These are phyloP conservation scores for Starmera amethionina DNA, from an alignment of 805 yeast genomes.

Conservation along the genomic window DNA sequence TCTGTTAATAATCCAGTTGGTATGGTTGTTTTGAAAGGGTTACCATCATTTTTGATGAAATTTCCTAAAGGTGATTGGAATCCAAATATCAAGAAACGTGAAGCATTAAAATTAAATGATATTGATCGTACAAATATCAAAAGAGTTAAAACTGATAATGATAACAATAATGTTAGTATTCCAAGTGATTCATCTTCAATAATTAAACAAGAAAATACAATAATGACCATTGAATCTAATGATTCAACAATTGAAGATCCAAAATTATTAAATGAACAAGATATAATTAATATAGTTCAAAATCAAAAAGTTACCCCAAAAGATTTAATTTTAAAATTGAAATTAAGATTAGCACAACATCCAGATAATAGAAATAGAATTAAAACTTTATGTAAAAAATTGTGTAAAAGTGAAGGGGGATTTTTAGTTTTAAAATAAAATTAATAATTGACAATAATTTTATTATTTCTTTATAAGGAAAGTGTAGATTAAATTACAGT, in stretches of 20 bases:
- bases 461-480: too few relatives aligned
- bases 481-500: too few relatives aligned
- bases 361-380: slow-evolving; percentile 54
- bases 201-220: not conserved
- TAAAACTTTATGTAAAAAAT: slow-evolving; percentile 45
- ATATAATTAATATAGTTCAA: slow-evolving; percentile 54
- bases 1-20: slow-evolving; percentile 40
- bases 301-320: slow-evolving; percentile 40
- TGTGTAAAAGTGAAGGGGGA: slow-evolving; percentile 32
- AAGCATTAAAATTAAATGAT: slow-evolving; percentile 18
- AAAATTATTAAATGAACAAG: slow-evolving; percentile 54
- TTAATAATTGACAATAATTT: too few relatives aligned
- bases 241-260: slow-evolving; percentile 10
- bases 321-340: slow-evolving; percentile 51
- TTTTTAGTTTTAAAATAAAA: slow-evolving; percentile 14
- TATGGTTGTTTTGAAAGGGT: slow-evolving; percentile 53
- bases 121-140: slow-evolving; percentile 24
- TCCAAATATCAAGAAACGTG: slow-evolving; percentile 40
- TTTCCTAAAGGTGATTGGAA: slow-evolving; percentile 86
- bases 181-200: slow-evolving; percentile 1
- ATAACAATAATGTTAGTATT: not conserved
- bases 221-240: slow-evolving; percentile 3
- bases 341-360: slow-evolving; percentile 51
- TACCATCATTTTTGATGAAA: slow-evolving; percentile 43
- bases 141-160: slow-evolving; percentile 28